Evolutionary conservation across 2,329 filamentous ascomycete genomes (phyloP), one percentile per base, ranked within the genome.

Genomic region (Fusarium phyllophilum): DNA sequence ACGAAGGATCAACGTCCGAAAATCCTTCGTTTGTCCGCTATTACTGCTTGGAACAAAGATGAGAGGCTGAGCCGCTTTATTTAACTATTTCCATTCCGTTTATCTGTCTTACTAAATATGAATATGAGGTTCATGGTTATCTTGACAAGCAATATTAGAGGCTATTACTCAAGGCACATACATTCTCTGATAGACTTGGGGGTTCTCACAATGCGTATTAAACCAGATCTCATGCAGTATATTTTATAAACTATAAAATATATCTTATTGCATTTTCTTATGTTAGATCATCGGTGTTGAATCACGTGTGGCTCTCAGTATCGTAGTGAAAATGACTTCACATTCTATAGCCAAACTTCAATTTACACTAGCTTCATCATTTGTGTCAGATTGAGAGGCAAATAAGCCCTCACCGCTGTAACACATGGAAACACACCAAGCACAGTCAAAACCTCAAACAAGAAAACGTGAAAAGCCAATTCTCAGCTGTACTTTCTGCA

Each of bases 401-500:
- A 63, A 29, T 59, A 12, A 46, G 26, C n/a, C 24, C n/a, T 46
- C 26, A 7, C 39, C 46, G n/a, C 46, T 26, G 13, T n/a, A 36
- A 48, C 8, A n/a, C 31, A 65, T 66, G 60, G 49, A 65, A 17
- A 18, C n/a, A 15, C 41, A 42, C 9, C 60, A 29, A 31, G 17
- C 29, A 22, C 63, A 29, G 12, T 14, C 60, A 13, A 36, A 8
- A n/a, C 14, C 34, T 24, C 49, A 33, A 24, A 29, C 36, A 13
- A 64, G 44, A 38, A 48, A 34, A 38, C 63, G 63, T 6, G 48
- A 57, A 13, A 66, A 66, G 20, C 48, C 63, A 34, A 49, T 65
- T 8, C 48, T 66, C 24, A 66, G 60, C 22, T 66, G 63, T 13
- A 38, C 31, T 34, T 66, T 66, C 24, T 65, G 49, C 41, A 65